These are phyloP conservation scores for Articulospora tetracladia DNA, from an alignment of 495 filamentous ascomycete genomes.

Conservation along the genomic window DNA sequence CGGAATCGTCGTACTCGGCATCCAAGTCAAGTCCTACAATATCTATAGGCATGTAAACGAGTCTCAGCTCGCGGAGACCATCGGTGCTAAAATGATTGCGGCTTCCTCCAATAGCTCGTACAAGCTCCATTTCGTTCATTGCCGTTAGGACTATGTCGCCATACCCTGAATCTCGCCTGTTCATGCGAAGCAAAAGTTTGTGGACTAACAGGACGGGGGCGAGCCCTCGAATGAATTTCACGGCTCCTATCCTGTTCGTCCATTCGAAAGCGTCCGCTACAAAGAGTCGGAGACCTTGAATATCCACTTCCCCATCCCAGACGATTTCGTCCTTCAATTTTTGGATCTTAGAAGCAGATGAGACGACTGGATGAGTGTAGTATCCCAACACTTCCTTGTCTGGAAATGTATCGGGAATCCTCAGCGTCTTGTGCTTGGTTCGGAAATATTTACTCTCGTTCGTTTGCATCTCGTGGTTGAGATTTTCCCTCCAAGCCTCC, in stretches of 20 bases:
- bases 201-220: slow-evolving; percentile 73
- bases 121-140: slow-evolving; percentile 43
- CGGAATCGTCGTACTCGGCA: slow-evolving; percentile 58
- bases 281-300: slow-evolving; percentile 65
- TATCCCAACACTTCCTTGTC: slow-evolving; percentile 73
- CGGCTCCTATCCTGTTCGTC: slow-evolving; percentile 70
- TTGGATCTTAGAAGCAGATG: slow-evolving; percentile 53
- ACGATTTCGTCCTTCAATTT: slow-evolving; percentile 49
- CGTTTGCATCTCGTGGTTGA: slow-evolving; percentile 71
- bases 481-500: slow-evolving; percentile 66
- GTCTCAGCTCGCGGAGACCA: slow-evolving; percentile 66
- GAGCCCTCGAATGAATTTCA: slow-evolving; percentile 78
- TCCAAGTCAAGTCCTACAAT: slow-evolving; percentile 74
- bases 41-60: slow-evolving; percentile 71
- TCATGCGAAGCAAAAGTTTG: slow-evolving; percentile 46
- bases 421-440: slow-evolving; percentile 66
- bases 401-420: slow-evolving; percentile 79
- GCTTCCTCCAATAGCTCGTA: slow-evolving; percentile 59
- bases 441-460: slow-evolving; percentile 84
- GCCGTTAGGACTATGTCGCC: slow-evolving; percentile 38
- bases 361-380: slow-evolving; percentile 83
- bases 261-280: slow-evolving; percentile 81
- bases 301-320: slow-evolving; percentile 65
- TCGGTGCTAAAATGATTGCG: slow-evolving; percentile 72
- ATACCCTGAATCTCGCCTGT: slow-evolving; percentile 17